Conservation (phyloP, 176 grass and related monocot species). For the Ananas comosus region DNA sequence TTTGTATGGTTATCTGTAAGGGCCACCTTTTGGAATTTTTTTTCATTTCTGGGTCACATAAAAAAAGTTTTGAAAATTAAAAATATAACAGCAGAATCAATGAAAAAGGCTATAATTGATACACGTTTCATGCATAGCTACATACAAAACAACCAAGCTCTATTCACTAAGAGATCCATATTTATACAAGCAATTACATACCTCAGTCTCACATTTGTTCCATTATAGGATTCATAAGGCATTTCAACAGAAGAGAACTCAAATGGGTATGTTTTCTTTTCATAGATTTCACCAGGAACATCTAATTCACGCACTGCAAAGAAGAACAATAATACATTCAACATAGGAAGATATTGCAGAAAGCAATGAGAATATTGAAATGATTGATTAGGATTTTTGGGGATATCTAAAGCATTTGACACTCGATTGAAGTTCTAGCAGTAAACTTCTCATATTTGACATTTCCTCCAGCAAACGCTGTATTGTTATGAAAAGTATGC, state of each 20-base stretch:
- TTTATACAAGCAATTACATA: slow-evolving; percentile 14
- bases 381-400: too few species aligned
- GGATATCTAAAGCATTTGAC: too few species aligned
- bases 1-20: too few species aligned
- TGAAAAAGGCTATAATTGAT: too few species aligned
- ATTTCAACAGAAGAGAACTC: slow-evolving; percentile 94
- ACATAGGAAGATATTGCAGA: not conserved
- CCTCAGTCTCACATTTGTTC: slow-evolving; percentile 90
- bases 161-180: not conserved
- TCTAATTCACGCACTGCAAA: slow-evolving; percentile 78
- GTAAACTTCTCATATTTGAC: not conserved
- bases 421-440: not conserved
- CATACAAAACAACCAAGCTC: not conserved
- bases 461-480: not conserved
- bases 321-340: slow-evolving; percentile 3
- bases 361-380: too few species aligned
- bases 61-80: too few species aligned
- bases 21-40: too few species aligned
- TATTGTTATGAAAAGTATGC: not conserved
- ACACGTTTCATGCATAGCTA: not conserved
- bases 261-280: slow-evolving; percentile 83
- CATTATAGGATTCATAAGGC: slow-evolving; percentile 89
- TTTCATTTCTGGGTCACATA: too few species aligned
- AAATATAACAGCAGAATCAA: too few species aligned
- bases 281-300: slow-evolving; percentile 85